Evolutionary conservation across 1,139 yeast species (phyloP).

Genomic region (Kluyveromyces sp.): DNA sequence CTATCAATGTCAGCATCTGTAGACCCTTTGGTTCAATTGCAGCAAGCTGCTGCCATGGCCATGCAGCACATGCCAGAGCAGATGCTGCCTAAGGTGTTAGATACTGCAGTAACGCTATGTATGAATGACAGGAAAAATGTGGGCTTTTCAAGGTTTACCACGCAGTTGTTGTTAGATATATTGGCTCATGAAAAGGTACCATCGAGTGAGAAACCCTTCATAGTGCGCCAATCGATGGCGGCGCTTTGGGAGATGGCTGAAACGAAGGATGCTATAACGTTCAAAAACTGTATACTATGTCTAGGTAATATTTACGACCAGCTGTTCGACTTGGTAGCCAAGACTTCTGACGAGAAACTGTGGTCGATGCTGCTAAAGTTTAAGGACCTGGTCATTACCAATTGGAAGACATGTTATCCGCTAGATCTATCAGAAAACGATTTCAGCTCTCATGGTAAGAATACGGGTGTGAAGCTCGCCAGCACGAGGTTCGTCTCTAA

Average conservation of each 20-base stretch:
- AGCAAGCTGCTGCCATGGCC: slow-evolving; percentile 47
- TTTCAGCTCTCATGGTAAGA: slow-evolving; percentile 38
- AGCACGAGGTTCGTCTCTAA: slow-evolving; percentile 66
- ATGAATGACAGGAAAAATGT: slow-evolving; percentile 35
- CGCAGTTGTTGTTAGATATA: slow-evolving; percentile 22
- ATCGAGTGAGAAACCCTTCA: slow-evolving; percentile 28
- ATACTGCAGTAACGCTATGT: slow-evolving; percentile 44
- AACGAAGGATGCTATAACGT: slow-evolving; percentile 27
- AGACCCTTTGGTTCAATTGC: slow-evolving; percentile 35
- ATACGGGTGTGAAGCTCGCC: slow-evolving; percentile 55
- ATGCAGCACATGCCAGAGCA: slow-evolving; percentile 36
- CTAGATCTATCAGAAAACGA: slow-evolving; percentile 39
- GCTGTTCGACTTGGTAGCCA: slow-evolving; percentile 35
- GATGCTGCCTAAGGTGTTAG: slow-evolving; percentile 47
- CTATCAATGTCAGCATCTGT: slow-evolving; percentile 1
- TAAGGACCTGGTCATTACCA: slow-evolving; percentile 29
- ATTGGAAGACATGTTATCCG: slow-evolving; percentile 33
- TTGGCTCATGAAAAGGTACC: slow-evolving; percentile 21
- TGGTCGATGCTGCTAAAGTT: slow-evolving; percentile 31
- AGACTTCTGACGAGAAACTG: slow-evolving; percentile 31
- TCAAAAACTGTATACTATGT: slow-evolving; percentile 30
- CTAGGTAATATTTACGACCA: slow-evolving; percentile 31
- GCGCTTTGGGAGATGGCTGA: slow-evolving; percentile 21
- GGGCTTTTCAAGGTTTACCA: slow-evolving; percentile 21
- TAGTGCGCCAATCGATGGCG: slow-evolving; percentile 26